phyloP scores from a whole-genome alignment of 2,329 filamentous ascomycete genomes.

The Beauveria medogensis region DNA sequence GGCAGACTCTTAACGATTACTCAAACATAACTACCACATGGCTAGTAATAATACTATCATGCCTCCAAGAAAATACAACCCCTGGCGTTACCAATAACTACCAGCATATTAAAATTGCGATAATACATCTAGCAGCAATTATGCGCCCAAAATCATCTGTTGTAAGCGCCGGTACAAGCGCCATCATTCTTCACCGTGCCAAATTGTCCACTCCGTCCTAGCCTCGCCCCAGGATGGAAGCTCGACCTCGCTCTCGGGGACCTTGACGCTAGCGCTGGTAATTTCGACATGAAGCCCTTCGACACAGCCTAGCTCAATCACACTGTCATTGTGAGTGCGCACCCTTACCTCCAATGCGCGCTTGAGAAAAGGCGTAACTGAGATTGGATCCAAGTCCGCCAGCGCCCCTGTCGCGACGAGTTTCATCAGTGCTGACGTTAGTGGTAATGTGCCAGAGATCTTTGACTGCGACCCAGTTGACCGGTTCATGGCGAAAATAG shows the following conservation, averaged over 20 bases:
- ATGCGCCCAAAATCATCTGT: conserved; percentile 8
- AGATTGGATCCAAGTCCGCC: conserved; percentile 26
- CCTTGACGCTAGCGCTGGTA: conserved; percentile 22
- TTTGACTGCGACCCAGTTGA: conserved; percentile 25
- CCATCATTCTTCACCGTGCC: conserved; percentile 2
- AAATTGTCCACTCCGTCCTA: neutral
- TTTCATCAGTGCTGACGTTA: conserved; percentile 41
- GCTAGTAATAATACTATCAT: conserved; percentile 7
- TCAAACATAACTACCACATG: conserved; percentile 10
- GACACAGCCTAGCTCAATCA: conserved; percentile 19
- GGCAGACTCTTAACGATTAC: conserved; percentile 6
- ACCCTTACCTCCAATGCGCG: conserved; percentile 28
- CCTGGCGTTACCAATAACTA: conserved; percentile 9
- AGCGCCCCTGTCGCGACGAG: conserved; percentile 31
- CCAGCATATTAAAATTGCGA: conserved; percentile 10
- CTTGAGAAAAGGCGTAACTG: conserved; percentile 34
- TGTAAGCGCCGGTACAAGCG: neutral
- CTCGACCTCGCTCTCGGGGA: conserved; percentile 18
- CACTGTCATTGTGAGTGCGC: conserved; percentile 18
- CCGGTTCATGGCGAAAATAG: conserved; percentile 40
- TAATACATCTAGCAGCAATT: conserved; percentile 5
- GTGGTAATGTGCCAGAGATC: conserved; percentile 42
- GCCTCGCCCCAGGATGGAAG: conserved; percentile 22
- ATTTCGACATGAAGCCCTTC: conserved; percentile 24
- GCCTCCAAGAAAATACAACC: conserved; percentile 9